These are phyloP conservation scores for Hymenoscyphus albidus DNA, from an alignment of 2,329 filamentous ascomycete genomes.

Conservation along the genomic window DNA sequence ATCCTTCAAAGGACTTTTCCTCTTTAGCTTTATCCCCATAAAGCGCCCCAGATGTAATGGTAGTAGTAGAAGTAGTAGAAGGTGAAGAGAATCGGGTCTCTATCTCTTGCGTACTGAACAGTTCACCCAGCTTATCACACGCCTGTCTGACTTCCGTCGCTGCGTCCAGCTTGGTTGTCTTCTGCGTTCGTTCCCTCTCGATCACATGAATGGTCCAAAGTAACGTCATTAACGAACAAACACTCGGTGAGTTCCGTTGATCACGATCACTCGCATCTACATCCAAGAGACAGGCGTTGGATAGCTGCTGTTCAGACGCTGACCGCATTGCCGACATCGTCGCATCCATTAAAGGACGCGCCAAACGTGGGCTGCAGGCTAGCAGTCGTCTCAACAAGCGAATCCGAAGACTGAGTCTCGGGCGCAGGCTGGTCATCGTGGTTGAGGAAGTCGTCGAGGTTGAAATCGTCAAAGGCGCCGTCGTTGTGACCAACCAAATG, in stretches of 20 bases:
- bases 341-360: slow-evolving; percentile 71
- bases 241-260: slow-evolving; percentile 26
- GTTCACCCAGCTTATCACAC: slow-evolving; percentile 26
- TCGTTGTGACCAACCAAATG: slow-evolving; percentile 60
- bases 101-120: slow-evolving; percentile 27
- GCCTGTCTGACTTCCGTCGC: slow-evolving; percentile 30
- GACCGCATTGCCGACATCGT: slow-evolving; percentile 71
- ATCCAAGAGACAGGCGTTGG: slow-evolving; percentile 32
- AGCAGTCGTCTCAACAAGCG: slow-evolving; percentile 48
- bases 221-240: slow-evolving; percentile 34
- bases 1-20: slow-evolving; percentile 32
- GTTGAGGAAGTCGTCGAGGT: slow-evolving; percentile 50
- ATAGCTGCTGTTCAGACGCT: slow-evolving; percentile 50
- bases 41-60: slow-evolving; percentile 6
- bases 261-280: slow-evolving; percentile 27
- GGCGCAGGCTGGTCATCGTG: slow-evolving; percentile 42
- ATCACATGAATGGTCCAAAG: slow-evolving; percentile 33
- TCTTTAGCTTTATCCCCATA: slow-evolving; percentile 12
- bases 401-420: slow-evolving; percentile 36
- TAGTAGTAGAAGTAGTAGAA: neutral
- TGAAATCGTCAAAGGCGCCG: slow-evolving; percentile 50
- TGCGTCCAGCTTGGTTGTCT: slow-evolving; percentile 28
- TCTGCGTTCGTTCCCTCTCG: slow-evolving; percentile 25
- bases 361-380: slow-evolving; percentile 70
- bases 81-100: slow-evolving; percentile 15